A percentile compares a stretch with the other conserved stretches of the same genome.
Conservation (phyloP, 208 protist genomes). For the Leishmania turanica region DNA sequence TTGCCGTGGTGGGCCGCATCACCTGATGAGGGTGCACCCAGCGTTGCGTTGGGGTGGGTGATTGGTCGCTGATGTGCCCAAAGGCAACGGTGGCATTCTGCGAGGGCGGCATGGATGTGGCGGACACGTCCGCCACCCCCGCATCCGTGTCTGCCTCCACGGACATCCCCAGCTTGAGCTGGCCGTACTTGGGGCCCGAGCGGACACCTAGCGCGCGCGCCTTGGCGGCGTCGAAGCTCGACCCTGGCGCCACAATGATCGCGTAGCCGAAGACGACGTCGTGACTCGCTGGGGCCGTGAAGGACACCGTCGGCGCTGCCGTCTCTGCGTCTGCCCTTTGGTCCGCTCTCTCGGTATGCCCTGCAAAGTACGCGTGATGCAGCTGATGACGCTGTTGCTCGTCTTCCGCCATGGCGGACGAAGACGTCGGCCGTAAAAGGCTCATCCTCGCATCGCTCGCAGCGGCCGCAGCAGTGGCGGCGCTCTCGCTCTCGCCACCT, state of each 20-base stretch:
- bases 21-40: slow-evolving; percentile 66
- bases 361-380: no score
- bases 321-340: not conserved
- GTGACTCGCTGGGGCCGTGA: slow-evolving; percentile 3
- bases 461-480: not conserved
- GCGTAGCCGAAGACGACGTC: slow-evolving; percentile 56
- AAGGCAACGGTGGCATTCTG: not conserved
- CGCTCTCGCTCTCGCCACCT: not conserved
- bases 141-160: slow-evolving; percentile 41
- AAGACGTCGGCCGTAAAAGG: not conserved
- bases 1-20: slow-evolving; percentile 51
- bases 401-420: not conserved
- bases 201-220: slow-evolving; percentile 66
- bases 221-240: slow-evolving; percentile 51
- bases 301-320: not conserved
- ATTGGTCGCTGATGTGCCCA: not conserved
- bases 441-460: not conserved
- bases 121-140: not conserved
- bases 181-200: slow-evolving; percentile 68
- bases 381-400: not conserved
- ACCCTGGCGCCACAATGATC: slow-evolving; percentile 51
- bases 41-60: not conserved
- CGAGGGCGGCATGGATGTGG: not conserved
- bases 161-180: slow-evolving; percentile 62
- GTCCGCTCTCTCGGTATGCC: not conserved